Base-by-base conservation (phyloP, 176 grass and related monocot species). In the Juncus inflexus region DNA sequence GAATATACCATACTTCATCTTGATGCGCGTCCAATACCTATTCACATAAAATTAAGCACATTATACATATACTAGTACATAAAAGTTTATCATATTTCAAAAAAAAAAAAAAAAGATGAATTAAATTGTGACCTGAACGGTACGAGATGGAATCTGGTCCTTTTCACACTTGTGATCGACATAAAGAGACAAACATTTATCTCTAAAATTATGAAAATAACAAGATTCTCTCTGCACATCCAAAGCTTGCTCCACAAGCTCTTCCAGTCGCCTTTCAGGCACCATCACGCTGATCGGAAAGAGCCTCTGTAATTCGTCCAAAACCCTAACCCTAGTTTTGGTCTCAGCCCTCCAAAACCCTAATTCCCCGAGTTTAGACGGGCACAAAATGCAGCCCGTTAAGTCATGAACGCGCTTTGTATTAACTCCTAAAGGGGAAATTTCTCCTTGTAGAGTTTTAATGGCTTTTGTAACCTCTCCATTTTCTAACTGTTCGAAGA, bases 1-100 rank as follows among this genome's bases (percentile, higher is more conserved):
- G 91, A 74, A 96, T 58, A 78, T 85, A 96, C 87, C 87, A 96
- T 68, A 96, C 91, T 85, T 96, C 91, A 73, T 90, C 91, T 66
- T 19, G 19, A 58, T 96, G 91, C 50, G 69, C 69, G 64, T 45
- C 41, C 66, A 96, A 78, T 74, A 96, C 81, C 91, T 96, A 72
- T 53, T 60, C 9, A 61, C 36, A 50, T 62, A 66, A 35, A 28
- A 69, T 76, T 61, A 37, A n/a, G 3, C 59, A 64, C 7, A 60
- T 40, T 66, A 42, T 16, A 72, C 11, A 61, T 45, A 66, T 52
- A 66, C 13, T 43, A 57, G 76, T 9, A 61, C 9, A 67, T 5
- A 67, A 80, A 74, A 61, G 38, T 53, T 69, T 43, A 28, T 28
- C 19, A 28, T 28, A 61, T 73, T 67, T 60, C 0, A 53, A 79